Evolutionary conservation across 352 stramenopile genomes (phyloP).

Genomic region (Phytopythium aichiense): DNA sequence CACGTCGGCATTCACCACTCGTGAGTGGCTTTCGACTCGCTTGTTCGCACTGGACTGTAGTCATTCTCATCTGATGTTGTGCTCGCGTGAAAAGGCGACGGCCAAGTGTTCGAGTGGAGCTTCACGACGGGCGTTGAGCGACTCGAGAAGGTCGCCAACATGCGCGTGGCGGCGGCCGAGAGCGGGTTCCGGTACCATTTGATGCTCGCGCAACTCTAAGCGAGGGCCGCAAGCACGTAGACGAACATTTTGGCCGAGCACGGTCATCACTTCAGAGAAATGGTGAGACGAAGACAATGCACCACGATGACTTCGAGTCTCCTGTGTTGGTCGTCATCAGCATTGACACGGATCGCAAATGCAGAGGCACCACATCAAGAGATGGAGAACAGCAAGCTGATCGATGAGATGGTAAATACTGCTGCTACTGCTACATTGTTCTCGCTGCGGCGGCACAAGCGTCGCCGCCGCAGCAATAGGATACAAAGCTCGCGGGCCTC

Average conservation of each 20-base stretch:
- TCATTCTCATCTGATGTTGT: not conserved
- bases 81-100: conserved; percentile 29
- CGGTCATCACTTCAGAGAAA: not conserved
- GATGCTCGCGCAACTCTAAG: conserved; percentile 34
- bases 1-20: conserved; percentile 66
- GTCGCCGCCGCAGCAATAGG: not conserved
- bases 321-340: not conserved
- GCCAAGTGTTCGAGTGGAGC: conserved; percentile 71
- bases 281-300: not conserved
- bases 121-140: conserved; percentile 50
- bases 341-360: not conserved
- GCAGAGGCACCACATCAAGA: not conserved
- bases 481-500: not conserved
- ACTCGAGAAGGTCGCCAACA: conserved; percentile 29
- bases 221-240: not conserved
- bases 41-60: not conserved
- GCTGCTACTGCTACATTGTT: not conserved
- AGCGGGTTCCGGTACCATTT: conserved; percentile 74
- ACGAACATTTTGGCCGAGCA: not conserved
- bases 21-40: conserved; percentile 11
- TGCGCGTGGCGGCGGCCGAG: conserved; percentile 55
- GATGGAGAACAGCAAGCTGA: not conserved
- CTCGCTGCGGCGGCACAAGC: not conserved
- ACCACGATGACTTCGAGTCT: not conserved
- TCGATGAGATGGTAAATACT: not conserved